Evolutionary conservation across 768 basidiomycete genomes (phyloP), one percentile per base, ranked within the genome.

Genomic region (Sporobolomyces phaffii): DNA sequence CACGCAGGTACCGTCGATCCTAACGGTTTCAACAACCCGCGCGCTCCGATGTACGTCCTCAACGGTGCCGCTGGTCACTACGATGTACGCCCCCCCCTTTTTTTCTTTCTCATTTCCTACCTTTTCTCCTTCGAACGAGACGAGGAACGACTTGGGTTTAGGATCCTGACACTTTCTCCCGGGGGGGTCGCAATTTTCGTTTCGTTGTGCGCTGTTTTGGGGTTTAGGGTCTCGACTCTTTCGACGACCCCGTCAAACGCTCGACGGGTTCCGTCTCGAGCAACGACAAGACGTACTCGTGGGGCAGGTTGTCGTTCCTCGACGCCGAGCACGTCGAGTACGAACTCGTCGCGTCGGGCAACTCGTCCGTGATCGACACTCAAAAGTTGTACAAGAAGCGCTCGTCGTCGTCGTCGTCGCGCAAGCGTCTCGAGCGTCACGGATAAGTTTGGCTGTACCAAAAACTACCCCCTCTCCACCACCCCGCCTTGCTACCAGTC

Each of bases 311-410:
- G 1, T 52, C 56, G 8, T 65, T 72, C 56, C 24, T 65, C 54
- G 68, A 69, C 58, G 20, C 22, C 17, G 62, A 64, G 14, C 49
- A 68, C 48, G 11, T 60, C 45, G 51, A 34, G 11, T 57, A 54
- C 59, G 61, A 72, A 43, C 56, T 31, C 48, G 5, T 68, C 49
- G 59, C 59, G 14, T 52, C 59, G 22, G 38, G 45, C 38, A 69
- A 69, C 64, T 49, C 44, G 6, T 24, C 29, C 43, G 64, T 72
- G 28, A 26, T 69, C 56, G 52, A 69, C 41, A n/a, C 33, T 9
- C 26, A 36, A 10, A 62, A 64, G 26, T 57, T 72, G 10, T 63
- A 56, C 71, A 72, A 66, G 71, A 52, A 49, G 57, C 64, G 43
- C 2, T 3, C 9, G 3, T n/a, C 22, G n/a, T 6, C n/a, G 9